Percentiles rank a stretch among this genome's conserved stretches.
phyloP scores from a whole-genome alignment of 192 early-diverging fungal species.

The Linnemannia schmuckeri region DNA sequence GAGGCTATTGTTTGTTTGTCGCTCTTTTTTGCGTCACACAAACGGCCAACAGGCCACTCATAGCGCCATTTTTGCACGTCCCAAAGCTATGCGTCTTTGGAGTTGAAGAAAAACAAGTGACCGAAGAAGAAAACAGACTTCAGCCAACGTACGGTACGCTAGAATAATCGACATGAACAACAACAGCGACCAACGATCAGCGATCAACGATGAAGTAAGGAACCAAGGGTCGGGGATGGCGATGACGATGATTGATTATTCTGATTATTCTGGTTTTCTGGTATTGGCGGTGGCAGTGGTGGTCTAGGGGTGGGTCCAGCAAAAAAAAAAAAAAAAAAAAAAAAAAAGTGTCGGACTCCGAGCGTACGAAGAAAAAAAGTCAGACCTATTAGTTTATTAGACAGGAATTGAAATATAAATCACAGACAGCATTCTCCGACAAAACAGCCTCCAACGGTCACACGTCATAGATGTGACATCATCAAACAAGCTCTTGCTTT shows the following conservation, averaged over 20 bases:
- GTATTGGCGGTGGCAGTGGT: too few species aligned
- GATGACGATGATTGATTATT: too few species aligned
- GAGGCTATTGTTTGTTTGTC: neutral
- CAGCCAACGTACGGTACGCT: neutral
- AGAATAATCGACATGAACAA: too few species aligned
- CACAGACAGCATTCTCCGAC: neutral
- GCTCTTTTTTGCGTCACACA: neutral
- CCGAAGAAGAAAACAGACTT: neutral
- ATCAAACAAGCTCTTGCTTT: neutral
- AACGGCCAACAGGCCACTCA: neutral
- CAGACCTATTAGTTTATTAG: neutral
- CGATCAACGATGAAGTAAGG: too few species aligned
- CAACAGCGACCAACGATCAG: too few species aligned
- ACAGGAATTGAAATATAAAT: neutral
- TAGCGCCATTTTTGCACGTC: neutral
- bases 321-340: neutral
- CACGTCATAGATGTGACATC: neutral
- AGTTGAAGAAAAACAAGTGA: neutral
- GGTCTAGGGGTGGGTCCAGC: neutral
- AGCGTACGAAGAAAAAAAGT: neutral
- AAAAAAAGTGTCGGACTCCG: neutral
- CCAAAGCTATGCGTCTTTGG: neutral
- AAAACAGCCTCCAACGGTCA: neutral
- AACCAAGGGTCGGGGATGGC: too few species aligned
- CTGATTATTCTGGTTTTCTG: too few species aligned